Conservation (phyloP, 2,329 filamentous ascomycete species). For the Penicillium sp. region DNA sequence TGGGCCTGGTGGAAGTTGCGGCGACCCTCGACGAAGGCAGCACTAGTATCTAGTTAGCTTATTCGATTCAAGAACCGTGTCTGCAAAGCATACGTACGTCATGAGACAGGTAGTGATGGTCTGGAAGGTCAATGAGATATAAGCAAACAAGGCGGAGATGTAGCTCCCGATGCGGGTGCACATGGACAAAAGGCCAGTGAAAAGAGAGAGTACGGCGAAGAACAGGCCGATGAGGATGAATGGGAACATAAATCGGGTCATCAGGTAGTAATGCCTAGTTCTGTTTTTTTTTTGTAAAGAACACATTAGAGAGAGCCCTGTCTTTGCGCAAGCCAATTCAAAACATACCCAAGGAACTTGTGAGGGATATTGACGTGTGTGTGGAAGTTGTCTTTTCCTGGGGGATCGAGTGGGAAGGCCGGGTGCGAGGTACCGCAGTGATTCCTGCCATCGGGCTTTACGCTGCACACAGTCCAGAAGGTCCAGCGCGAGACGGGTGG, state of each 20-base stretch:
- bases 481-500: conserved; percentile 74
- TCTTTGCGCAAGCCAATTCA: neutral
- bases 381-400: conserved; percentile 54
- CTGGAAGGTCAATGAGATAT: conserved; percentile 57
- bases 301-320: neutral
- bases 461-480: conserved; percentile 77
- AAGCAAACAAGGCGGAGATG: conserved; percentile 51
- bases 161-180: conserved; percentile 51
- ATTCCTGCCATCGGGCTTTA: conserved; percentile 50
- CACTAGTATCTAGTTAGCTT: conserved; percentile 40
- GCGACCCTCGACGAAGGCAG: conserved; percentile 57
- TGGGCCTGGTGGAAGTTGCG: conserved; percentile 51
- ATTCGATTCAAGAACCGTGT: neutral
- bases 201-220: conserved; percentile 54
- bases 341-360: conserved; percentile 51
- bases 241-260: conserved; percentile 89
- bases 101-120: conserved; percentile 54
- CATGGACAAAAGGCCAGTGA: conserved; percentile 46
- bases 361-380: conserved; percentile 51
- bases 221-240: conserved; percentile 82
- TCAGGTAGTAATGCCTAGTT: conserved; percentile 67
- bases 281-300: conserved; percentile 31
- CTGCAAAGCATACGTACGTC: conserved; percentile 51
- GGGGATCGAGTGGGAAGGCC: conserved; percentile 61
- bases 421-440: conserved; percentile 64